Base-by-base conservation (phyloP, 1,284 basidiomycete genomes). In the Rhodotorula sp. region DNA sequence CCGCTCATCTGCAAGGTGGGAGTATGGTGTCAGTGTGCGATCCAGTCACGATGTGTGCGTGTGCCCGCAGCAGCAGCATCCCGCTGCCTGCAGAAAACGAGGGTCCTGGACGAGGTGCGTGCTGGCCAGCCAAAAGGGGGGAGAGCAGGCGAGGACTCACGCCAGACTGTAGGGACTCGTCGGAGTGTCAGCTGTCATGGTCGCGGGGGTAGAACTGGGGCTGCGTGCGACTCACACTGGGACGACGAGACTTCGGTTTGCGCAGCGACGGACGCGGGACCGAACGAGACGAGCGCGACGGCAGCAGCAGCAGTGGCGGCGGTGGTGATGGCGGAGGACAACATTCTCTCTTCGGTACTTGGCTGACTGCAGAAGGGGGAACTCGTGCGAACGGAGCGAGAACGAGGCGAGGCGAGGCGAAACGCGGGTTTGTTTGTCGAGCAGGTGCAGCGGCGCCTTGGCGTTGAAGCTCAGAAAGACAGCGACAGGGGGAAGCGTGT, bases 221-320 rank as follows among this genome's bases (percentile, higher is more conserved):
- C 28, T 28, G 28, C 28, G 28, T 28, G 28, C 28, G 28, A 28
- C 28, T 34, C 34, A 34, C 60, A 62, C 38, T 62, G 61, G 4
- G 61, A 62, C 16, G 61, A 54, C 61, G 61, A 62, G 61, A 62
- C 61, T 50, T 43, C 43, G 43, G 58, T 43, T n/a, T 28, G 19
- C 4, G 60, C 34, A 2, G 26, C 26, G 59, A 48, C 34, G 50
- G 52, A 52, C 16, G 61, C 61, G 38, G 43, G 38, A 10, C 50
- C 61, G 61, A 54, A 16, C 18, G 38, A n/a, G 50, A 43, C 49
- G 38, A 45, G 31, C 21, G 49, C 61, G 7, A n/a, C 23, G 4
- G 38, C 15, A n/a, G 34, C 48, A 10, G 50, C 8, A 18, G 49
- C 34, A 2, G 61, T 16, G 50, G 28, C n/a, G 26, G 55, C 21